Evolutionary conservation across 1,139 yeast species (phyloP), one percentile per base, ranked within the genome.

Genomic region (Magnusiomyces sp.): DNA sequence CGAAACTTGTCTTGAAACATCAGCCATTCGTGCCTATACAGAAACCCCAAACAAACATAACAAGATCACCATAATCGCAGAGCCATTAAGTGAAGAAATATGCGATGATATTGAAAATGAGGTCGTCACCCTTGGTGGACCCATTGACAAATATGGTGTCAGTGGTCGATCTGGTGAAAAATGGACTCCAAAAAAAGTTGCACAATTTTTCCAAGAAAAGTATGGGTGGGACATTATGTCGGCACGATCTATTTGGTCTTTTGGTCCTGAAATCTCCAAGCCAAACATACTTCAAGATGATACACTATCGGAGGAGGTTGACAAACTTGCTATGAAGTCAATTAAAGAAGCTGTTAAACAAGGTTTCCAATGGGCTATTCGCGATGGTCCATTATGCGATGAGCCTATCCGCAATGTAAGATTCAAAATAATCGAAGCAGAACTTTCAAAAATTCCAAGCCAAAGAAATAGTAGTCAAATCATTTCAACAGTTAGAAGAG

Each of bases 311-410:
- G 77, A 73, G 20, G 92, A 84, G 53, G 81, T 81, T 1, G 85
- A 86, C 59, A 79, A 80, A 59, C 66, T 67, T 16, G 53, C 71
- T n/a, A 62, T 88, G 20, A 56, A 61, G 2, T 53, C 71, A 0
- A 71, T 76, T 23, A 81, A 78, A 54, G 79, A 76, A 4, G 70
- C 80, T 1, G 73, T 92, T 0, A 67, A 72, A 5, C 81, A 81
- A 56, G 98, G 97, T 0, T 92, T 90, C 66, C 76, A 77, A 59
- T 87, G 96, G 95, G 82, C 85, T 9, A 73, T 79, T 0, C 73
- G 80, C 50, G 96, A 88, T 59, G 98, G 98, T 0, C 98, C 98
- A 0, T 69, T 94, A 29, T 81, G 95, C 56, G 95, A 85, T 53
- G 97, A 89, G 62, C 83, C 87, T 0, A 74, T 94, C 2, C 71